Base-by-base conservation (phyloP, 352 stramenopile species). In the Phytophthora pistaciae region DNA sequence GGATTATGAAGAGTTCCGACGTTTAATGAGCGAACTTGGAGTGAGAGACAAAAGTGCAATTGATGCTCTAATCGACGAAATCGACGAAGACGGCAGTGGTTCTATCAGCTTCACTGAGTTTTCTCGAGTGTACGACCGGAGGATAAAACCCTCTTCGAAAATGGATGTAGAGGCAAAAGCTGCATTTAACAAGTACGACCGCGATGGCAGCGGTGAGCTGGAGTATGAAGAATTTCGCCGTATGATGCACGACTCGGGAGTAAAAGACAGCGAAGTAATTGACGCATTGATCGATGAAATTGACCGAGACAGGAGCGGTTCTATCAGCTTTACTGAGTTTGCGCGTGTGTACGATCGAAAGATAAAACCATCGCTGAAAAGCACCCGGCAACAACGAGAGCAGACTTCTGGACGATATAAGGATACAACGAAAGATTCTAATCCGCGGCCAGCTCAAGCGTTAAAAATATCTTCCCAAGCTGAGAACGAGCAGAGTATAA, bases 161-260 rank as follows among this genome's bases (percentile, higher is more conserved):
- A 64, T 78, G 31, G 71, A 76, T 46, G 68, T 73, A 36, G 66
- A 63, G 6, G 23, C 85, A 10, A 33, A 60, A 1, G 52, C 38
- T n/a, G 65, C 77, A 2, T 90, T 90, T 40, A 70, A 50, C 21
- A 78, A 78, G 23, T 83, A 87, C 33, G 77, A 89, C 23, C 58
- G 62, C 10, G 78, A 90, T 21, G 54, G 69, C 3, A 90, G 70
- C 25, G 80, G 83, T 0, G 70, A 92, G 61, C 66, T 92, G 4
- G 74, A 83, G 25, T 73, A 85, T 31, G 62, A 83, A 48, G 83
- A 88, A 56, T 92, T 92, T 66, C 72, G 78, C 0, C 68, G 70
- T 1, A 77, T 90, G 50, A 83, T 91, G 78, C 77, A 80, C 10
- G 80, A 87, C 38, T 87, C 79, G 38, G 83, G 80, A 2, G 73